phyloP scores from a whole-genome alignment of 352 stramenopile genomes.

The Phytophthora multivora region DNA sequence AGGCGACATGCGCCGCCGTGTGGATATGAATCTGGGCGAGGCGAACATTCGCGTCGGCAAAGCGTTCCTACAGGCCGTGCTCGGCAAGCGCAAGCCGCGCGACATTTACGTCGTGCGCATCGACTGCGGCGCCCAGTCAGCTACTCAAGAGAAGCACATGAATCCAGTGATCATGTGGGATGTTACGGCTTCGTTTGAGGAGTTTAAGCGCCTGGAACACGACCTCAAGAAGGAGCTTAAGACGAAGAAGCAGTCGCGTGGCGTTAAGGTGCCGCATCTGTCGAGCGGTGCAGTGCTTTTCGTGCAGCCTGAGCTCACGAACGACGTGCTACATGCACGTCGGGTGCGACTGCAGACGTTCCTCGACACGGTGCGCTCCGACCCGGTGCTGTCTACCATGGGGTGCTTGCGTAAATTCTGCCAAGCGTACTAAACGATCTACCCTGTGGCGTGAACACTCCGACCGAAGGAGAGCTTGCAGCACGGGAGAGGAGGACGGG shows the following conservation, averaged over 20 bases:
- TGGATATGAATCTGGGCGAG: slow-evolving; percentile 52
- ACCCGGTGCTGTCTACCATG: slow-evolving; percentile 49
- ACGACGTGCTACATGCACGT: slow-evolving; percentile 70
- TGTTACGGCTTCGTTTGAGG: slow-evolving; percentile 73
- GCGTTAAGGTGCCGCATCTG: slow-evolving; percentile 61
- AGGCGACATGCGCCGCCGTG: slow-evolving; percentile 57
- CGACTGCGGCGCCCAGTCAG: slow-evolving; percentile 52
- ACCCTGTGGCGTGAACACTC: slow-evolving; percentile 11
- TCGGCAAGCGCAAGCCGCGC: slow-evolving; percentile 42
- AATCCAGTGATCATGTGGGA: slow-evolving; percentile 89
- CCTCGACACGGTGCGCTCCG: slow-evolving; percentile 49
- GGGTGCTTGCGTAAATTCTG: slow-evolving; percentile 77
- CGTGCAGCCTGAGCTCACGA: slow-evolving; percentile 65
- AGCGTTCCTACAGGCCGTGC: slow-evolving; percentile 53
- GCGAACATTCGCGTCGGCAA: slow-evolving; percentile 82
- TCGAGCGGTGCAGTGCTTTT: slow-evolving; percentile 72
- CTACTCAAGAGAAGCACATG: slow-evolving; percentile 72
- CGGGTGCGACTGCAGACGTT: slow-evolving; percentile 67
- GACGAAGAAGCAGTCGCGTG: slow-evolving; percentile 50
- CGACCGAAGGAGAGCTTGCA: slow-evolving; percentile 32
- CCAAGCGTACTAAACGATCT: slow-evolving; percentile 58
- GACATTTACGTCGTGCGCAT: slow-evolving; percentile 83
- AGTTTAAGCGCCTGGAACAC: slow-evolving; percentile 77
- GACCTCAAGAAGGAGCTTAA: slow-evolving; percentile 71
- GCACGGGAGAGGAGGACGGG: slow-evolving; percentile 9